Conservation (phyloP, 2,329 filamentous ascomycete genomes). For the Cordyceps cateniannulata region DNA sequence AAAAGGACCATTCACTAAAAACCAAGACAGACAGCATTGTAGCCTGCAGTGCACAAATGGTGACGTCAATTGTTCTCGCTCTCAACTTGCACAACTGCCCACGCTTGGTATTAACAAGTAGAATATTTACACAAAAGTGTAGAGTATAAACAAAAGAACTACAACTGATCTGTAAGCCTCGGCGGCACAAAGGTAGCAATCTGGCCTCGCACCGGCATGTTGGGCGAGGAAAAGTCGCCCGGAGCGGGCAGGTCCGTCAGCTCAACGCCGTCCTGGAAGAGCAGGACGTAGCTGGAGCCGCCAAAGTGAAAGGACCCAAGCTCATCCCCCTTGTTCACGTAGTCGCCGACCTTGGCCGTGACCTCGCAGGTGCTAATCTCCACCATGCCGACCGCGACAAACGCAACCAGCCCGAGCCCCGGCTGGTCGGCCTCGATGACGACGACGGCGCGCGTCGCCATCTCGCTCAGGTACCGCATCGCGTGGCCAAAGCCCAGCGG, state of each 20-base stretch:
- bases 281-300: conserved; percentile 62
- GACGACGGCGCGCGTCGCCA: conserved; percentile 65
- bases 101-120: no score
- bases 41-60: no score
- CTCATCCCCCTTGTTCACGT: conserved; percentile 62
- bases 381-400: conserved; percentile 68
- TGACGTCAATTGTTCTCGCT: no score
- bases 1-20: no score
- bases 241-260: conserved; percentile 31
- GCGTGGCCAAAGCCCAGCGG: conserved; percentile 38
- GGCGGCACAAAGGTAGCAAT: conserved; percentile 20
- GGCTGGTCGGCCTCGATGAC: conserved; percentile 65
- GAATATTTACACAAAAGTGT: no score
- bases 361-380: conserved; percentile 71
- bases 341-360: conserved; percentile 59
- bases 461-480: conserved; percentile 59
- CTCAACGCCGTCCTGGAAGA: conserved; percentile 55
- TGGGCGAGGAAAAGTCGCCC: neutral
- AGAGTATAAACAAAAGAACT: neutral
- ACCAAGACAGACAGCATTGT: no score
- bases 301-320: conserved; percentile 77
- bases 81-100: no score
- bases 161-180: neutral
- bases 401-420: conserved; percentile 61
- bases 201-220: conserved; percentile 30